Conservation (phyloP, 805 yeast species). For the Blastobotrys peoriensis region DNA sequence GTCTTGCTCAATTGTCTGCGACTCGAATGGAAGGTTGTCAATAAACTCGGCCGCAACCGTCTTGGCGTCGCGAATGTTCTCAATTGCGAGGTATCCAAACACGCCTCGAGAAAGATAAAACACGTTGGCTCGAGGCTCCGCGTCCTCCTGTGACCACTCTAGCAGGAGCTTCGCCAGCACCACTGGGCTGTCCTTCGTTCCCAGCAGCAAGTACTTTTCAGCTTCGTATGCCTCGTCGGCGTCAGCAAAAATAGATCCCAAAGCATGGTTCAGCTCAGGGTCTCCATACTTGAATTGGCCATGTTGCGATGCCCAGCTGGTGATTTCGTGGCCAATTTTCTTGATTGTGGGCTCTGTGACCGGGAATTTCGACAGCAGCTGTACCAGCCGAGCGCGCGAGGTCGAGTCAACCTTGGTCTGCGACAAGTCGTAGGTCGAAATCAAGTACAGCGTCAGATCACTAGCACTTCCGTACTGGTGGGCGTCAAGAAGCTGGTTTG, state of each 20-base stretch:
- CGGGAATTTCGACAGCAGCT: slow-evolving; percentile 38
- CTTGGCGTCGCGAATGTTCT: slow-evolving; percentile 56
- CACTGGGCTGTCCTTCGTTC: slow-evolving; percentile 47
- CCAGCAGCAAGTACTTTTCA: slow-evolving; percentile 66
- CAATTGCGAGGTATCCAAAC: slow-evolving; percentile 64
- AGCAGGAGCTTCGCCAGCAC: slow-evolving; percentile 43
- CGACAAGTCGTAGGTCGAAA: slow-evolving; percentile 61
- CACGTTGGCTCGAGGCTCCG: slow-evolving; percentile 25
- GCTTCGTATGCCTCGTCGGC: slow-evolving; percentile 53
- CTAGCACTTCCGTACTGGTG: slow-evolving; percentile 75
- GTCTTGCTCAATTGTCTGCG: slow-evolving; percentile 22
- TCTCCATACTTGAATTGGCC: slow-evolving; percentile 61
- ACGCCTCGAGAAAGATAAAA: slow-evolving; percentile 51
- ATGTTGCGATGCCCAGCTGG: slow-evolving; percentile 53
- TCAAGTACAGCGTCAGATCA: slow-evolving; percentile 64
- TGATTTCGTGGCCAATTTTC: slow-evolving; percentile 59
- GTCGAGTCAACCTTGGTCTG: slow-evolving; percentile 38
- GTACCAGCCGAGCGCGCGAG: slow-evolving; percentile 42
- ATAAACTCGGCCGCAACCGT: slow-evolving; percentile 37
- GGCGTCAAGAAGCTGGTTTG: slow-evolving; percentile 59
- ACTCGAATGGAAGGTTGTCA: slow-evolving; percentile 21
- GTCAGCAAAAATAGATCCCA: slow-evolving; percentile 57
- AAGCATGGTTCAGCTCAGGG: slow-evolving; percentile 61
- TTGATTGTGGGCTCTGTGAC: slow-evolving; percentile 55
- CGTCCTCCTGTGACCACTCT: slow-evolving; percentile 38